phyloP scores from a whole-genome alignment of 257 asterid genomes.

The Ballota nigra region DNA sequence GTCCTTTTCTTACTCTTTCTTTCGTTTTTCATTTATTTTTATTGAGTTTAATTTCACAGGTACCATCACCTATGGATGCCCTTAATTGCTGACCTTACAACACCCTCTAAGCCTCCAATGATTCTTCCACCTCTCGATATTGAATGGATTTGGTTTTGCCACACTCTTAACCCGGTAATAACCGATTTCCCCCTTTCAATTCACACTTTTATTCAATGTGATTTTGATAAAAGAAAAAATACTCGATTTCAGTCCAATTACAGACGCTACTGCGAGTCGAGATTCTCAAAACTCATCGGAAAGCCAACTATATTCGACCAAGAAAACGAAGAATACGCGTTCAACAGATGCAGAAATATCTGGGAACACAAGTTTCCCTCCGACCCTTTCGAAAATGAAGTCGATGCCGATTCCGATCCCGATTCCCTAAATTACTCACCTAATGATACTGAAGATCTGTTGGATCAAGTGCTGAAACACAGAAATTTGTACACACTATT shows the following conservation, averaged over 20 bases:
- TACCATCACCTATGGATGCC: slow-evolving; percentile 98
- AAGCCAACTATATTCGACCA: slow-evolving; percentile 70
- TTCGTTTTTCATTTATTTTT: neutral
- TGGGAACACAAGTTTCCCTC: slow-evolving; percentile 66
- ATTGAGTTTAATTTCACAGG: slow-evolving; percentile 52
- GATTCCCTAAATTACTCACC: slow-evolving; percentile 10
- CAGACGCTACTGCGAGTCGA: slow-evolving; percentile 72
- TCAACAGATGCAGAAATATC: slow-evolving; percentile 67
- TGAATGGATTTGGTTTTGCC: slow-evolving; percentile 97
- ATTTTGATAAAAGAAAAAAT: neutral
- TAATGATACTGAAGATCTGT: slow-evolving; percentile 39
- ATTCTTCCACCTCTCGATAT: slow-evolving; percentile 90
- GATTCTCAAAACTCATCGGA: slow-evolving; percentile 70
- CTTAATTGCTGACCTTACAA: slow-evolving; percentile 58
- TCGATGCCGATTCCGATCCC: slow-evolving; percentile 21
- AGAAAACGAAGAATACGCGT: slow-evolving; percentile 82
- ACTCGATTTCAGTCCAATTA: slow-evolving; percentile 50
- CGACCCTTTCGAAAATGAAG: slow-evolving; percentile 74
- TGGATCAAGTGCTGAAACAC: slow-evolving; percentile 54
- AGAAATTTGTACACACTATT: slow-evolving; percentile 42
- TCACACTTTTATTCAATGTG: neutral
- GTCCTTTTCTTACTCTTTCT: slow-evolving; percentile 22
- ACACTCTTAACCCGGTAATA: slow-evolving; percentile 65
- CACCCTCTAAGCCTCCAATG: slow-evolving; percentile 63
- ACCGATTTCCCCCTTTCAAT: neutral